Conservation (phyloP, 805 yeast species). For the Suhomyces sp. region DNA sequence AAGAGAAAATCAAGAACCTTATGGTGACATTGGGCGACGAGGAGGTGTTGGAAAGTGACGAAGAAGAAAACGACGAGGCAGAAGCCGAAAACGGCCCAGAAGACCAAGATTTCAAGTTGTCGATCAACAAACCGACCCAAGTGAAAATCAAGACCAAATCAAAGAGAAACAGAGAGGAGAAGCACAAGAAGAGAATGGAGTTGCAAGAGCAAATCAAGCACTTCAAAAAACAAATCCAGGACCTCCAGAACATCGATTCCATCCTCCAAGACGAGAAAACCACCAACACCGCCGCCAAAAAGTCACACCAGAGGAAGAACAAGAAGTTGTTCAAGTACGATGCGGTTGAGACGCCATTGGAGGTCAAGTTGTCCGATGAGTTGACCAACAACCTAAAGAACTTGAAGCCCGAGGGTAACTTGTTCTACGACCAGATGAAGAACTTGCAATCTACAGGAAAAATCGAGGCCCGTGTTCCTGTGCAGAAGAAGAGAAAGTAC, state of each 20-base stretch:
- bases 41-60: constrained; percentile 45
- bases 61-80: constrained; percentile 38
- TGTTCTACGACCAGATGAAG: constrained; percentile 77
- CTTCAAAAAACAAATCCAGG: constrained; percentile 58
- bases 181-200: constrained; percentile 55
- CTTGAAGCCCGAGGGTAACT: constrained; percentile 86
- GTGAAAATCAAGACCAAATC: constrained; percentile 71
- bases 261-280: constrained; percentile 25
- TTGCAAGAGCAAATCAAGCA: constrained; percentile 56
- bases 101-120: constrained; percentile 44
- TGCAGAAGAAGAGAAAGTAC: constrained; percentile 61
- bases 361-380: constrained; percentile 87
- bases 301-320: constrained; percentile 22
- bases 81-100: constrained; percentile 26
- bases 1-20: constrained; percentile 59
- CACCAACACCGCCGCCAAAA: constrained; percentile 29
- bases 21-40: constrained; percentile 61
- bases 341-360: constrained; percentile 44
- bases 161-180: constrained; percentile 69
- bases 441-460: constrained; percentile 81
- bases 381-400: constrained; percentile 79
- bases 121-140: constrained; percentile 68
- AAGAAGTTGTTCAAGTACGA: constrained; percentile 44
- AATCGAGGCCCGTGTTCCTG: constrained; percentile 78
- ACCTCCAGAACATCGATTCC: constrained; percentile 41